Conservation (phyloP, 768 basidiomycete species). For the Mycena galericulata region DNA sequence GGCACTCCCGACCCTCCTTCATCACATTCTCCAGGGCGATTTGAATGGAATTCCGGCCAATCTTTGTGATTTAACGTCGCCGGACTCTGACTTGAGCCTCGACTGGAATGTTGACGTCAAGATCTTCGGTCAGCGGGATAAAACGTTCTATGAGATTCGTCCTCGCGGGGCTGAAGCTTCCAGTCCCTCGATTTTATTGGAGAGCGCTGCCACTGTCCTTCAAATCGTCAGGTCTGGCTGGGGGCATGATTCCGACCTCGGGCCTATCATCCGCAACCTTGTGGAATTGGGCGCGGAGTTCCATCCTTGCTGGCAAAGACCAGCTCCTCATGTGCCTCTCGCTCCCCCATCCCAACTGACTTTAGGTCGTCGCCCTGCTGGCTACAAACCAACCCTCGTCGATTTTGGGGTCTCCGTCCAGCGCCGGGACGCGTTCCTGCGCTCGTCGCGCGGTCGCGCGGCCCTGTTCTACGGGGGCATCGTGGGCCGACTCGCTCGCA, state of each 20-base stretch:
- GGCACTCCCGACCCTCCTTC: slow-evolving; percentile 15
- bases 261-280: slow-evolving; percentile 14
- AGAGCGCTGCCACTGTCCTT: slow-evolving; percentile 23
- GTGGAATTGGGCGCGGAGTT: slow-evolving; percentile 22
- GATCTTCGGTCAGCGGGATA: not conserved
- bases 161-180: slow-evolving; percentile 9
- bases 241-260: not conserved
- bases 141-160: slow-evolving; percentile 17
- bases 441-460: slow-evolving; percentile 19
- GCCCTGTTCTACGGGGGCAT: slow-evolving; percentile 28
- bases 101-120: slow-evolving; percentile 21
- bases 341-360: not conserved
- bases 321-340: not conserved
- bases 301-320: slow-evolving; percentile 20
- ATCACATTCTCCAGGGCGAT: slow-evolving; percentile 14
- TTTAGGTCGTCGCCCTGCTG: slow-evolving; percentile 20
- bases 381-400: slow-evolving; percentile 14
- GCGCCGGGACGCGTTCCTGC: slow-evolving; percentile 15
- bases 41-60: not conserved
- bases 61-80: slow-evolving; percentile 14
- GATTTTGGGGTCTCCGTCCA: slow-evolving; percentile 22
- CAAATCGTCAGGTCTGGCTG: slow-evolving; percentile 22
- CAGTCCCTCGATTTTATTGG: slow-evolving; percentile 20
- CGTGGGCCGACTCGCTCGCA: slow-evolving; percentile 22
- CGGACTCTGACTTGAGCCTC: slow-evolving; percentile 12